Percentiles rank a stretch among this genome's conserved stretches.
These are phyloP conservation scores for Penicillium sp. DNA, from an alignment of 2,329 filamentous ascomycete genomes.

Conservation along the genomic window DNA sequence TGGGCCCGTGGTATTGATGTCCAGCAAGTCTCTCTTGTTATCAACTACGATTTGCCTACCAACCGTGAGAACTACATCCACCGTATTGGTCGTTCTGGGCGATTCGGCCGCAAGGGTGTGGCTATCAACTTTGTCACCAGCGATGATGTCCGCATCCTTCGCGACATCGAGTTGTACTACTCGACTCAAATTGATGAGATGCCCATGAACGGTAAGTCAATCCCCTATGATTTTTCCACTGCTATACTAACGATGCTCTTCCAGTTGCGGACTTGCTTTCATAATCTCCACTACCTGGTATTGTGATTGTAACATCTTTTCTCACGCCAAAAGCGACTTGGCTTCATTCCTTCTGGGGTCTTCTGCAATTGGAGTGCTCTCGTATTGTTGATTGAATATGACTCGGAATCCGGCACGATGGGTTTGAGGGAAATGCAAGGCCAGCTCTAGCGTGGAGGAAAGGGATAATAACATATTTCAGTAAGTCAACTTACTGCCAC, in stretches of 20 bases:
- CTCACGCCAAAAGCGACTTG: slow-evolving; percentile 10
- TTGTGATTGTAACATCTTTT: slow-evolving; percentile 9
- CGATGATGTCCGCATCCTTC: slow-evolving; percentile 99
- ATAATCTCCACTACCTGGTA: slow-evolving; percentile 26
- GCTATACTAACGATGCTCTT: not conserved
- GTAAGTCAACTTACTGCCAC: slow-evolving; percentile 18
- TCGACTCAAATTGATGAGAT: slow-evolving; percentile 99
- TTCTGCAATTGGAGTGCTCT: not conserved
- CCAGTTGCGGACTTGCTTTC: slow-evolving; percentile 41
- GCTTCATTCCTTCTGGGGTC: not conserved
- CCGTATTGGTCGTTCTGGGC: slow-evolving; percentile 98
- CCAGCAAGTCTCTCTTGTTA: slow-evolving; percentile 98
- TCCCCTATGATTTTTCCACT: slow-evolving; percentile 17
- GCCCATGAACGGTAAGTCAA: slow-evolving; percentile 84
- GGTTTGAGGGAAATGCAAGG: slow-evolving; percentile 11
- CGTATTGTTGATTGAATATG: not conserved
- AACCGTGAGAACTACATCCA: slow-evolving; percentile 99
- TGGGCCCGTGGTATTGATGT: slow-evolving; percentile 99
- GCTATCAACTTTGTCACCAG: slow-evolving; percentile 99
- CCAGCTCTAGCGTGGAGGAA: slow-evolving; percentile 38
- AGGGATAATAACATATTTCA: slow-evolving; percentile 30
- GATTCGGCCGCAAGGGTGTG: slow-evolving; percentile 99
- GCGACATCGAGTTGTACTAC: slow-evolving; percentile 99
- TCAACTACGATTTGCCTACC: slow-evolving; percentile 99
- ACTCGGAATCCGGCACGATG: not conserved